Evolutionary conservation across 2,329 filamentous ascomycete species (phyloP), one percentile per base, ranked within the genome.

Genomic region (Xylariaceae sp.): DNA sequence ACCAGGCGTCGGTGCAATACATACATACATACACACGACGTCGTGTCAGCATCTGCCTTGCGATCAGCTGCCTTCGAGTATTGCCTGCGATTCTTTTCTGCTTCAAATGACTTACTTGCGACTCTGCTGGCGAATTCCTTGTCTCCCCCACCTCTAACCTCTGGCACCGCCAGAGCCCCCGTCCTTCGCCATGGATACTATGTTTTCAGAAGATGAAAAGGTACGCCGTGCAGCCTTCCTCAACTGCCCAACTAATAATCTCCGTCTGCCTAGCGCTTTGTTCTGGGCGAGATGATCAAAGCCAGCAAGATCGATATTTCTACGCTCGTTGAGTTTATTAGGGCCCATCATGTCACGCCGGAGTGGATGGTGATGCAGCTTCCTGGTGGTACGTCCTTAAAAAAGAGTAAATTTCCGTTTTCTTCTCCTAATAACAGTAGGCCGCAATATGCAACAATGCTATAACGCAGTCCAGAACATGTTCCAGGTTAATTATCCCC

Each of bases 241-340:
- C 37, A 43, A 37, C 50, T 60, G 54, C 59, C 54, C 43, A 54
- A 62, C 62, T 66, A 62, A 68, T 66, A 62, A 68, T 54, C 20
- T 42, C 32, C 48, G 40, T 62, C 49, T 51, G 20, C 46, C 55
- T 65, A 85, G 82, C 80, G 81, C 60, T 83, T 83, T 66, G 73
- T 85, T 57, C 75, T 85, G 53, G 80, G 77, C 54, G 82, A 85
- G 70, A 81, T 84, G 64, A 80, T 85, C 70, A 85, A 84, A 64
- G 75, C 75, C 57, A 85, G 81, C 71, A 70, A 75, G 26, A 70
- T 84, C 56, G 77, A 82, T 53, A 67, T 82, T 20, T 67, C 73
- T 10, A 69, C 68, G 18, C 69, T 85, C 26, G 75, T 78, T 19
- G 71, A 72, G 12, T 82, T 85, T 57, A 73, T 85, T 62, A 77